phyloP scores from a whole-genome alignment of 768 basidiomycete species.

The Epithele typhae region DNA sequence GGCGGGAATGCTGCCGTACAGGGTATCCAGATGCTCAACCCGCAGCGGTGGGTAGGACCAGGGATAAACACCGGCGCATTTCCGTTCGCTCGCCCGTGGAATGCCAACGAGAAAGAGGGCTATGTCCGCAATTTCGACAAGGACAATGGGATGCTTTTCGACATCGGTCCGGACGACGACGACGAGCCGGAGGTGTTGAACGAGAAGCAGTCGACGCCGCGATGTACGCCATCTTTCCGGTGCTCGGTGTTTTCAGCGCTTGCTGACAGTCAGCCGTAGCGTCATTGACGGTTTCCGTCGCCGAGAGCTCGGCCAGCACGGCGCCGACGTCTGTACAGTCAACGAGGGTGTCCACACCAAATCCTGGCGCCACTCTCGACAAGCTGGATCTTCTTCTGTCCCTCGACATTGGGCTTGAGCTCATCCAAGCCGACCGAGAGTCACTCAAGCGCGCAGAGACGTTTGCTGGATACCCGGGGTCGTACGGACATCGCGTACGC shows the following conservation, averaged over 20 bases:
- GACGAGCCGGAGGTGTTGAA: slow-evolving; percentile 18
- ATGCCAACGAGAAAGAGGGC: slow-evolving; percentile 13
- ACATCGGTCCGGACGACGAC: slow-evolving; percentile 42
- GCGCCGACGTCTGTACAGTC: slow-evolving; percentile 9
- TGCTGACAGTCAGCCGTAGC: neutral
- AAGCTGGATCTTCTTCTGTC: slow-evolving; percentile 87
- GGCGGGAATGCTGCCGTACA: slow-evolving; percentile 76
- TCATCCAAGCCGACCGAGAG: slow-evolving; percentile 92
- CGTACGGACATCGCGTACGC: slow-evolving; percentile 80
- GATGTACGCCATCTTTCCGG: slow-evolving; percentile 7
- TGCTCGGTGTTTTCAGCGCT: neutral
- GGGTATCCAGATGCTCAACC: slow-evolving; percentile 87
- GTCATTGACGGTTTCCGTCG: slow-evolving; percentile 8
- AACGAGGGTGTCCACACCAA: slow-evolving; percentile 16
- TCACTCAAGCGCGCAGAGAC: slow-evolving; percentile 89
- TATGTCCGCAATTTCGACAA: slow-evolving; percentile 30
- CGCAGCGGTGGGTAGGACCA: slow-evolving; percentile 87
- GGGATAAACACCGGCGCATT: slow-evolving; percentile 25
- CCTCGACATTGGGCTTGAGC: slow-evolving; percentile 83
- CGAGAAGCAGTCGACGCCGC: slow-evolving; percentile 3
- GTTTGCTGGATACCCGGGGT: slow-evolving; percentile 82
- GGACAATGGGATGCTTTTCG: slow-evolving; percentile 46
- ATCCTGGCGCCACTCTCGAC: slow-evolving; percentile 28
- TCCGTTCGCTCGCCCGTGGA: slow-evolving; percentile 11
- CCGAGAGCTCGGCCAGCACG: slow-evolving; percentile 1